Base-by-base conservation (phyloP, 1,139 yeast species). In the Pichia terricola region DNA sequence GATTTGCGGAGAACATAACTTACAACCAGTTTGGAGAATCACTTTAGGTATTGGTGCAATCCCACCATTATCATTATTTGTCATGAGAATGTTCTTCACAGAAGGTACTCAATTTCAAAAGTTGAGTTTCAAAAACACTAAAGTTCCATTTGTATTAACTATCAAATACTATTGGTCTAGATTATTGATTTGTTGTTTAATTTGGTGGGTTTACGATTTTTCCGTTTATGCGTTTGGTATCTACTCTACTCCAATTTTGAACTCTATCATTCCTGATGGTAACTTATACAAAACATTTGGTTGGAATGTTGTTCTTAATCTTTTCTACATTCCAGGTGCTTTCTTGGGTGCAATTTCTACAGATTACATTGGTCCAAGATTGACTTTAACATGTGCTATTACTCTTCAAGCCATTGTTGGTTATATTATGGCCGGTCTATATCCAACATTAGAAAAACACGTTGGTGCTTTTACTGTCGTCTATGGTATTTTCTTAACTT, bases 161-260 rank as follows among this genome's bases (percentile, higher is more conserved):
- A 51, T 86, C 56, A 87, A 84, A 65, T 85, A 80, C 61, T 89
- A 89, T 66, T 83, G 95, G 85, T 81, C 82, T 57, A 78, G 96
- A 61, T 68, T 88, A 47, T 43, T 70, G 6, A 68, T 86, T 44
- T 83, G 87, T 36, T 71, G 94, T 4, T 58, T 83, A 47, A 77
- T 89, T 55, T 89, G 97, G 97, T 88, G 86, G 68, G 70, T 87
- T 56, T 89, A 89, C 61, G 95, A 89, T 65, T 87, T 89, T 64
- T 79, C 89, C 30, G 76, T 81, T 10, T 89, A 88, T 63, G 84
- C 96, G 0, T 88, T 87, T 61, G 91, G 95, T 55, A 77, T 85
- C 55, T 88, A 81, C 65, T 82, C 94, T 10, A 67, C 88, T 26
- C 71, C 72, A 50, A 84, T 88, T 51, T 67, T 86, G 52, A 68